phyloP scores from a whole-genome alignment of 164 flowering plant species.

The Tetracentron sinense region DNA sequence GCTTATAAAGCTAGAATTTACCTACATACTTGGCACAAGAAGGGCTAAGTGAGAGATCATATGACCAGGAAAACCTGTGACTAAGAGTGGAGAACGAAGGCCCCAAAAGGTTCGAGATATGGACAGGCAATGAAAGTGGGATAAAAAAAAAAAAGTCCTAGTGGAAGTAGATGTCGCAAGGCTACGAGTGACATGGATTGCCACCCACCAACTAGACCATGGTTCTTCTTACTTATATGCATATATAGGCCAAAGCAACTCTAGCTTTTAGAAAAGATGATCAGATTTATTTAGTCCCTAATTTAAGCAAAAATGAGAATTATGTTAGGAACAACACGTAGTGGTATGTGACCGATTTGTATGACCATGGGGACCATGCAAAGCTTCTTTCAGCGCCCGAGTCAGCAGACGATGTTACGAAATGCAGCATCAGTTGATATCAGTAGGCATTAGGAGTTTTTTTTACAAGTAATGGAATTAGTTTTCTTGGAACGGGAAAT shows the following conservation, averaged over 20 bases:
- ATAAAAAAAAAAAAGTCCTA: neutral
- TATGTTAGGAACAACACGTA: neutral
- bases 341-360: neutral
- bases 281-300: neutral
- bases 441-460: neutral
- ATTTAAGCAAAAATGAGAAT: neutral
- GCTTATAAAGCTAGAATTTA: no score
- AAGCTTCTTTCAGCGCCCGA: no score
- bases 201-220: constrained; percentile 11
- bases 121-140: constrained; percentile 1
- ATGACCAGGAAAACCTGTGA: constrained; percentile 6
- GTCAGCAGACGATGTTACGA: no score
- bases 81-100: constrained; percentile 1
- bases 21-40: no score
- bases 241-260: constrained; percentile 1
- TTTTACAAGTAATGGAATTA: neutral
- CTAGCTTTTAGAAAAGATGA: constrained; percentile 2
- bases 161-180: constrained; percentile 13
- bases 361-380: no score
- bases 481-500: no score
- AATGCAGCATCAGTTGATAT: no score
- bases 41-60: constrained; percentile 4
- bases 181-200: constrained; percentile 5
- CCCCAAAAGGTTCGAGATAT: constrained; percentile 2
- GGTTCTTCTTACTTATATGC: constrained; percentile 1